phyloP scores from a whole-genome alignment of 2,329 filamentous ascomycete species.

The Pseudogymnoascus sp. region DNA sequence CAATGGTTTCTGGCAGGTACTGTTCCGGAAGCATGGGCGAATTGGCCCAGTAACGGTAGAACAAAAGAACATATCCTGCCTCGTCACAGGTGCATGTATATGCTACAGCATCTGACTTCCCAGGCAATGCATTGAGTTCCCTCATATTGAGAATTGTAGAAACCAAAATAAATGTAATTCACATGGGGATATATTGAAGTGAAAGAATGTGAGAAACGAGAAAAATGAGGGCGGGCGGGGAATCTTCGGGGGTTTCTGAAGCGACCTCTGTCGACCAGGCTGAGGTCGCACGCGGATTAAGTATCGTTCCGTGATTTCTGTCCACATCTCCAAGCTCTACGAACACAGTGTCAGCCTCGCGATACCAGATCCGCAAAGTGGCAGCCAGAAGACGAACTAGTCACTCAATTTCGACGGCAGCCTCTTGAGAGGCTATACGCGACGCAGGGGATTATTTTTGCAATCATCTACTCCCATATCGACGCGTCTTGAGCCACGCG shows the following conservation, averaged over 20 bases:
- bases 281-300: constrained; percentile 3
- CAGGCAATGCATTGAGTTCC: constrained; percentile 6
- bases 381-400: background rate
- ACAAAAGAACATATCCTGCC: constrained; percentile 24
- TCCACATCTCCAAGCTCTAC: constrained; percentile 3
- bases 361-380: constrained; percentile 9
- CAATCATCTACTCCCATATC: background rate
- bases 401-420: background rate
- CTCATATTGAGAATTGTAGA: background rate
- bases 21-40: constrained; percentile 17
- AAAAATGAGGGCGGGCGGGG: background rate
- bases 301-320: constrained; percentile 1
- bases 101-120: constrained; percentile 24
- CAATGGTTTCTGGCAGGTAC: constrained; percentile 7
- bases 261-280: background rate
- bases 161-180: background rate
- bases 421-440: background rate
- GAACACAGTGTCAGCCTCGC: constrained; percentile 12
- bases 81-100: constrained; percentile 25
- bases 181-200: background rate
- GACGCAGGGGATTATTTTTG: background rate
- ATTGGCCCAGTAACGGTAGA: constrained; percentile 27
- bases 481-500: background rate
- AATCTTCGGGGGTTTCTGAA: background rate
- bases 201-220: background rate